Conservation (phyloP, 2,329 filamentous ascomycete species). For the Aspergillus hiratsukae region DNA sequence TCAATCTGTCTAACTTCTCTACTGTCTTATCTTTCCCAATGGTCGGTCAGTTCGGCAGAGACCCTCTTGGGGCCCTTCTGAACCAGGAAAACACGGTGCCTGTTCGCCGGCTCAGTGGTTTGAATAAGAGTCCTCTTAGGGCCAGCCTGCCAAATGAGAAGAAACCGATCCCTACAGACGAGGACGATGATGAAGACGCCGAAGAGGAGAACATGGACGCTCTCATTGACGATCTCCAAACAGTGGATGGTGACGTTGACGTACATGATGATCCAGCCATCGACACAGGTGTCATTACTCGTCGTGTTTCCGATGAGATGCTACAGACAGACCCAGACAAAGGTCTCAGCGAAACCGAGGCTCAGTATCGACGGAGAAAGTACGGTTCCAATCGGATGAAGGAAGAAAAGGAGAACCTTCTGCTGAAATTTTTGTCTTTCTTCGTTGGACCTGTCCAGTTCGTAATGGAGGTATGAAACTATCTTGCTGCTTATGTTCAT, state of each 20-base stretch:
- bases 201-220: slow-evolving; percentile 81
- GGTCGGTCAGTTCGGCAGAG: background rate
- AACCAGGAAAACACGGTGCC: background rate
- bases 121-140: background rate
- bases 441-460: slow-evolving; percentile 89
- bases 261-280: slow-evolving; percentile 58
- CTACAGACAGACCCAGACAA: slow-evolving; percentile 69
- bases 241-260: slow-evolving; percentile 65
- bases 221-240: slow-evolving; percentile 83
- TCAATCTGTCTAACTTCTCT: background rate
- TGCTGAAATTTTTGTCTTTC: slow-evolving; percentile 77
- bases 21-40: background rate
- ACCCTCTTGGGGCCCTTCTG: background rate
- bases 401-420: slow-evolving; percentile 79
- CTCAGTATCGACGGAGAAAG: slow-evolving; percentile 60
- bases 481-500: background rate
- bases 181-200: slow-evolving; percentile 56
- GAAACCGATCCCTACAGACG: background rate
- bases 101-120: background rate
- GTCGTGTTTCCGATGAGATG: slow-evolving; percentile 66
- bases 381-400: slow-evolving; percentile 86
- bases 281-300: slow-evolving; percentile 47
- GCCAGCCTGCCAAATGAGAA: background rate
- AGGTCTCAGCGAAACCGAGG: slow-evolving; percentile 70
- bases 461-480: slow-evolving; percentile 73